Conservation (phyloP, 169 alveolate species). For the Plasmodium relictum region DNA sequence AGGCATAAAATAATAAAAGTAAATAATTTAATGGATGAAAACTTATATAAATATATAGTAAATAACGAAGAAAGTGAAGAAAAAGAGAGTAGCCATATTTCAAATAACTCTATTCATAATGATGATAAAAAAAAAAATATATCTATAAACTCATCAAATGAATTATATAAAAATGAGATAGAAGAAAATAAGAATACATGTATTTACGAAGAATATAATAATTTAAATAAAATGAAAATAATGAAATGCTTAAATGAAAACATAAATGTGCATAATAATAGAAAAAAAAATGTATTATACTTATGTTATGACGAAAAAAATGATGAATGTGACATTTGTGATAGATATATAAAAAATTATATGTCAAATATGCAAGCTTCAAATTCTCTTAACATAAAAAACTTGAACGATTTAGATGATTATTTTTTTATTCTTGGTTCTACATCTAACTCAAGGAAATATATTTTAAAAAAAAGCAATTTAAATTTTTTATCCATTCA, state of each 20-base stretch:
- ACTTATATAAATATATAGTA: slow-evolving; percentile 19
- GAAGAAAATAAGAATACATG: background rate
- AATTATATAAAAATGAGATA: background rate
- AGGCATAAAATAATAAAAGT: slow-evolving; percentile 46
- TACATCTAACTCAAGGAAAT: slow-evolving; percentile 62
- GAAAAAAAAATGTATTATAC: slow-evolving; percentile 15
- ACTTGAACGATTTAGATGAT: slow-evolving; percentile 7
- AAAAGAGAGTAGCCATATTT: background rate
- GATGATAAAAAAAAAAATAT: background rate
- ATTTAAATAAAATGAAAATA: slow-evolving; percentile 9
- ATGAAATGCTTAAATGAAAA: background rate
- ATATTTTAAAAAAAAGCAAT: slow-evolving; percentile 48
- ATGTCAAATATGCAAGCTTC: slow-evolving; percentile 58
- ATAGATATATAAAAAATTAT: slow-evolving; percentile 41
- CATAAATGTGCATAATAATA: slow-evolving; percentile 4
- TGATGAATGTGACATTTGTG: slow-evolving; percentile 47
- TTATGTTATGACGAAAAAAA: slow-evolving; percentile 50
- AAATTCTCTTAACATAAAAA: background rate
- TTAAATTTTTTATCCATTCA: slow-evolving; percentile 44
- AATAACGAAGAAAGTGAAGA: slow-evolving; percentile 4
- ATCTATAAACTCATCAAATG: background rate
- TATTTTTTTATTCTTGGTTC: slow-evolving; percentile 67
- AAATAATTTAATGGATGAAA: slow-evolving; percentile 55
- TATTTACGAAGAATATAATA: background rate
- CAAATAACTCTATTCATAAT: background rate